Evolutionary conservation across 2,329 filamentous ascomycete species (phyloP).

Genomic region (Diaporthe sp.): DNA sequence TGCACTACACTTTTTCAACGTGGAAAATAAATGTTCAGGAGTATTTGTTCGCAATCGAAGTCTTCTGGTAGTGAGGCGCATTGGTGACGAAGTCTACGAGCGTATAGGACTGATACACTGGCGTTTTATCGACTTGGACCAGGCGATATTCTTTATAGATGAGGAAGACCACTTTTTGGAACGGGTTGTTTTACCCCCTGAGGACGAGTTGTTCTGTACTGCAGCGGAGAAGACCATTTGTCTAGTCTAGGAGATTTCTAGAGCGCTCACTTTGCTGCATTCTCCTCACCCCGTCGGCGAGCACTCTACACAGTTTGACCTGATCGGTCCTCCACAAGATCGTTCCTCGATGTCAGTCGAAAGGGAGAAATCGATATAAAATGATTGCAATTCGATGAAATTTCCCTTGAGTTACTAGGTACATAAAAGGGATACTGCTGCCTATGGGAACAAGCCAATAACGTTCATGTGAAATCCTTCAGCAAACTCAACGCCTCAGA

Average conservation of each 20-base stretch:
- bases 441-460: not conserved
- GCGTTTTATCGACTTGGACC: not conserved
- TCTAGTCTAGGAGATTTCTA: not conserved
- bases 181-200: not conserved
- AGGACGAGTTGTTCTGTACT: not conserved
- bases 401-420: not conserved
- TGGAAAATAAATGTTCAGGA: not conserved
- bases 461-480: not conserved
- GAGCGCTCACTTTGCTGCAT: too few species aligned
- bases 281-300: not conserved
- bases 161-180: not conserved
- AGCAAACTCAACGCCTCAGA: not conserved
- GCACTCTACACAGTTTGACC: not conserved
- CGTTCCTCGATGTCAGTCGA: not conserved
- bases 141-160: not conserved
- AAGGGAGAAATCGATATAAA: too few species aligned
- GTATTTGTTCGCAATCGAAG: not conserved
- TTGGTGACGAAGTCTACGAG: not conserved
- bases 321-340: not conserved
- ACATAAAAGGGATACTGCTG: not conserved
- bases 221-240: not conserved
- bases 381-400: not conserved
- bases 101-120: not conserved
- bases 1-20: not conserved
- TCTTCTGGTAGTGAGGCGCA: not conserved